Base-by-base conservation (phyloP, 2,329 filamentous ascomycete species). In the Pyricularia grisea region DNA sequence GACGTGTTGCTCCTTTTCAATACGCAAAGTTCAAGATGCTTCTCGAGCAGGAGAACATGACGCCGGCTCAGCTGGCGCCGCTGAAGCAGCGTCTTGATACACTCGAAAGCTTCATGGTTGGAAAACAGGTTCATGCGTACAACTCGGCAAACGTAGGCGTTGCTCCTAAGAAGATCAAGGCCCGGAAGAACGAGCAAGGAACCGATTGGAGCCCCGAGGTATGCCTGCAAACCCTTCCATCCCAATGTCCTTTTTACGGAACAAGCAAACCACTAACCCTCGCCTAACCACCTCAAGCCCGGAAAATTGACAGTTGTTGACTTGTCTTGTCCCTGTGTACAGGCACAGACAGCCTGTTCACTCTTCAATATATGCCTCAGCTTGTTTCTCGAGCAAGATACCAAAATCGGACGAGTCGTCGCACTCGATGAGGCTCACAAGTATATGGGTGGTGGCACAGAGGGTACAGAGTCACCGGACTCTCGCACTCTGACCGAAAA, bases 361-460 rank as follows among this genome's bases (percentile, higher is more conserved):
- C 79, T 94, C 0, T 94, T 94, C 77, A 88, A 90, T 68, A 89
- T 93, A 60, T 90, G 87, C 25, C 80, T 94, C 1, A 83, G 83
- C 2, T 78, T 92, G 0, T 92, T 92, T 73, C 77, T 92, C 0
- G 85, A 90, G 70, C 81, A 86, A 65, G 77, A 82, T 0, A 30
- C 66, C 10, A 76, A 75, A 0, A 74, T 82, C 0, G 87, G 89
- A 0, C 83, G 87, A 4, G 81, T 93, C 55, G 78, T 94, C 17
- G 90, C 90, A 0, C 80, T 94, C 0, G 91, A 94, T 71, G 91
- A 94, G 75, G 92, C 92, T 0, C 92, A 95, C 75, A 93, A 93
- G 78, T 92, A 89, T 75, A 88, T 92, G 84, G 65, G 63, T 28
- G 63, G 65, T 14, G 65, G 65, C 65, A 36, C 65, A 27, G 42